These are phyloP conservation scores for Agrocybe pediades DNA, from an alignment of 768 basidiomycete genomes.

Conservation along the genomic window DNA sequence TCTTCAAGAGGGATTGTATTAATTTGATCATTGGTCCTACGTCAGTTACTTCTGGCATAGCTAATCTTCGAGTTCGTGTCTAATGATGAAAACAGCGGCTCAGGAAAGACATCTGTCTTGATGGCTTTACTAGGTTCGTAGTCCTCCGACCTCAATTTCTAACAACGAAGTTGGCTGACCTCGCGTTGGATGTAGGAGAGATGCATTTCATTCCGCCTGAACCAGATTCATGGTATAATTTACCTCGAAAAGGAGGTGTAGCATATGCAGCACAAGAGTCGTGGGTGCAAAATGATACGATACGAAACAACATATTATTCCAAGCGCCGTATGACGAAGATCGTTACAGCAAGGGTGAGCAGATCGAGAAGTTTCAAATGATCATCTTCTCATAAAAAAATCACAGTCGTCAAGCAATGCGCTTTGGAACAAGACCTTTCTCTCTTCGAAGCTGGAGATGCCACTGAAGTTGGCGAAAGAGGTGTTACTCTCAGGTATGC, in stretches of 20 bases:
- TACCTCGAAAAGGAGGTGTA: slow-evolving; percentile 66
- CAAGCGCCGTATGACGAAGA: slow-evolving; percentile 72
- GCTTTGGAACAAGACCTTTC: slow-evolving; percentile 63
- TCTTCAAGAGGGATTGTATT: slow-evolving; percentile 53
- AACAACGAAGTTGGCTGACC: too few species aligned
- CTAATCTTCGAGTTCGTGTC: background rate
- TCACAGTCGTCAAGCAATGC: slow-evolving; percentile 47
- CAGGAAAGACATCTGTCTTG: slow-evolving; percentile 62
- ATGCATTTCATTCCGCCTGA: slow-evolving; percentile 57
- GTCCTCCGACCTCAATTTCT: too few species aligned
- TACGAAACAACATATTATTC: slow-evolving; percentile 79
- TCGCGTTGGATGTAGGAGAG: slow-evolving; percentile 39
- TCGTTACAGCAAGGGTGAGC: slow-evolving; percentile 60
- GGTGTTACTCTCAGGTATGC: slow-evolving; percentile 11
- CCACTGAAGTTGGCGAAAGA: slow-evolving; percentile 11
- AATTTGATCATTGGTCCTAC: slow-evolving; percentile 64
- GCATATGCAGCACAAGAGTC: slow-evolving; percentile 82
- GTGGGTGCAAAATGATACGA: slow-evolving; percentile 81
- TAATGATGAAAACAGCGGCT: slow-evolving; percentile 35
- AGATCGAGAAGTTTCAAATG: background rate
- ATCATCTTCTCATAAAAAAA: background rate
- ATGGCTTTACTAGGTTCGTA: slow-evolving; percentile 53
- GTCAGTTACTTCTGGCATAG: slow-evolving; percentile 7
- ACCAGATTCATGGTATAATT: slow-evolving; percentile 60
- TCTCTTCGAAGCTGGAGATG: slow-evolving; percentile 9